Conservation (phyloP, 1,284 basidiomycete genomes). For the Phellopilus nigrolimitatus region DNA sequence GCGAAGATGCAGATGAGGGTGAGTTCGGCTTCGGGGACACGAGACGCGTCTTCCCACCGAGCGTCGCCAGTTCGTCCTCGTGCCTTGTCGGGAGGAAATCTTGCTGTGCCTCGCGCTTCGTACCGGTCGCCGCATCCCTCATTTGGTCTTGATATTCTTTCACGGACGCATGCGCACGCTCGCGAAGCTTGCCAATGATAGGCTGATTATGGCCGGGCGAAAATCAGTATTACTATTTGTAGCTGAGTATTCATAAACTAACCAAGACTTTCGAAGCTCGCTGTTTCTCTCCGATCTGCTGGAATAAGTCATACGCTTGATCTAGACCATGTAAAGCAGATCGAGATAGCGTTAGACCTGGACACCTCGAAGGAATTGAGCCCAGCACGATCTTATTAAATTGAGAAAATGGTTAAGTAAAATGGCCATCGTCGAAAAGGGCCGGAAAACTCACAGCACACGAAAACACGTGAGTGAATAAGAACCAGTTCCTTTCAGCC, state of each 20-base stretch:
- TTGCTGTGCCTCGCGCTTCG: constrained; percentile 17
- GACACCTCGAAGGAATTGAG: constrained; percentile 57
- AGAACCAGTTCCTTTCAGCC: constrained; percentile 67
- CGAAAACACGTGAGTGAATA: constrained; percentile 69
- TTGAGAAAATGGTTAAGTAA: constrained; percentile 1
- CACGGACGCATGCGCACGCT: constrained; percentile 42
- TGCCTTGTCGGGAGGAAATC: constrained; percentile 37
- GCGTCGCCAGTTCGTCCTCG: constrained; percentile 52
- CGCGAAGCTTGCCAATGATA: constrained; percentile 51
- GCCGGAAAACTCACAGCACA: constrained; percentile 49
- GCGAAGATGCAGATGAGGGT: constrained; percentile 30
- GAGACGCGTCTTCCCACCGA: constrained; percentile 57
- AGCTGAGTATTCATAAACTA: constrained; percentile 25
- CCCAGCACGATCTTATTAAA: constrained; percentile 56
- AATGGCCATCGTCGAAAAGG: constrained; percentile 6
- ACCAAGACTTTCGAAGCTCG: constrained; percentile 58
- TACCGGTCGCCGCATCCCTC: constrained; percentile 28
- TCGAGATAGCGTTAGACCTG: constrained; percentile 53
- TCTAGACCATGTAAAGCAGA: constrained; percentile 62
- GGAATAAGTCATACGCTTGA: constrained; percentile 53
- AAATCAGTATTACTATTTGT: constrained; percentile 1
- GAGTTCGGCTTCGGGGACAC: constrained; percentile 40
- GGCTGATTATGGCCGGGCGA: constrained; percentile 35
- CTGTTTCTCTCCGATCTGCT: constrained; percentile 42
- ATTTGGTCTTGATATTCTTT: constrained; percentile 24